phyloP scores from a whole-genome alignment of 331 rosid species.

The Malus hybrid region DNA sequence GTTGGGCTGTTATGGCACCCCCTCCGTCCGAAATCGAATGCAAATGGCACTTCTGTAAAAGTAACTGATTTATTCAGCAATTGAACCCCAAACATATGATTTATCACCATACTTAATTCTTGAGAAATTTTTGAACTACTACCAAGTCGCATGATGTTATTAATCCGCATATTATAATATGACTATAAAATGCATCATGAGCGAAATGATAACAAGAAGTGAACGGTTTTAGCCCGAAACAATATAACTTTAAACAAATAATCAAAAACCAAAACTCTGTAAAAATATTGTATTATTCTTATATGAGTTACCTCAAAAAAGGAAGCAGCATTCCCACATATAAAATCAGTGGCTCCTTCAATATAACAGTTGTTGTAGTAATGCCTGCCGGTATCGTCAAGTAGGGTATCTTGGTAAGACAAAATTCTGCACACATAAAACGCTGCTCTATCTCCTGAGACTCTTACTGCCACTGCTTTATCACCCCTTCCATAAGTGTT shows the following conservation, averaged over 20 bases:
- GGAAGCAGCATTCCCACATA: constrained; percentile 49
- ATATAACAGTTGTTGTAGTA: constrained; percentile 43
- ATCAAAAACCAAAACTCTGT: too few relatives aligned
- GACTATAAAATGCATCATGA: too few relatives aligned
- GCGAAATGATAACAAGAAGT: too few relatives aligned
- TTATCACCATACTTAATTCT: background rate
- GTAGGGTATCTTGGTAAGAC: constrained; percentile 42
- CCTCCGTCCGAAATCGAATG: constrained; percentile 28
- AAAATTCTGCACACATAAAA: constrained; percentile 37
- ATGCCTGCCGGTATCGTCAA: constrained; percentile 44
- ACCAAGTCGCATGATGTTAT: too few relatives aligned
- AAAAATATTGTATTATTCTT: too few relatives aligned
- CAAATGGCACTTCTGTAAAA: constrained; percentile 40
- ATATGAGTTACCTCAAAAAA: constrained; percentile 27
- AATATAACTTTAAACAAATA: too few relatives aligned
- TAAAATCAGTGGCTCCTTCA: constrained; percentile 49
- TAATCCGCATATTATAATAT: too few relatives aligned
- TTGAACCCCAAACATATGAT: too few relatives aligned
- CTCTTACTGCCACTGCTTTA: constrained; percentile 45
- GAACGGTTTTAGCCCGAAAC: too few relatives aligned
- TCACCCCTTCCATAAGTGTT: constrained; percentile 27
- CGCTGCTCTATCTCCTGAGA: constrained; percentile 36
- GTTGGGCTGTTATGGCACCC: constrained; percentile 49
- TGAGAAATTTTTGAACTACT: too few relatives aligned
- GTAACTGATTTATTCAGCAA: background rate